Evolutionary conservation across 176 grass and related monocot species (phyloP), one percentile per base, ranked within the genome.

Genomic region (Ensete glaucum): DNA sequence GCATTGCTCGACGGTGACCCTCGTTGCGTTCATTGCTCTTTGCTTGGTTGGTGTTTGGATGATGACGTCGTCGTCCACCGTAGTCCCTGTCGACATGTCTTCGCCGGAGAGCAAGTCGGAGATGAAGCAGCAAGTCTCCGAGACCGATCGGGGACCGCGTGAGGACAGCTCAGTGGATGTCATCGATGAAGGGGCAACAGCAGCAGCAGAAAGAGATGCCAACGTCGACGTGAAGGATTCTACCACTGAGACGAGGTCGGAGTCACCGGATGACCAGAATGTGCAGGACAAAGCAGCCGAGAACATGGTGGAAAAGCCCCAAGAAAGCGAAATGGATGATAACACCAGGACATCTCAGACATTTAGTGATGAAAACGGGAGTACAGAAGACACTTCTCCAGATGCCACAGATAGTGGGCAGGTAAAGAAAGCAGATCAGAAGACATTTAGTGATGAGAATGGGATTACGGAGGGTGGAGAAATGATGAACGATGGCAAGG

Each of bases 41-140:
- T 90, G 87, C 82, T 81, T 99, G 77, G 8, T 99, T 3, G 95
- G 95, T 59, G 62, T 94, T 43, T 99, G 90, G 89, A 86, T 96
- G 73, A 60, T 92, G 8, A 76, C 34, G 3, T 43, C 89, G 21
- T 84, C 81, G 8, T 84, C 89, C 2, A 80, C 82, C 27, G 62
- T 65, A 67, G 55, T 87, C 21, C 92, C 87, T 50, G n/a, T 11
- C 11, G 80, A 70, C 65, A 56, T 82, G 79, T 67, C 82, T 4
- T 84, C 81, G 50, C 67, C 54, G 53, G 75, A 74, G 73, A 53
- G 17, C 48, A 88, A 85, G 75, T 71, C 63, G 1, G 79, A 43
- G 12, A 22, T 64, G 34, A 82, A 96, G 69, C 58, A 60, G 51
- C 54, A 64, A 21, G 34, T 64, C 51, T 13, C 74, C 6, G 26